Evolutionary conservation across 1,139 yeast genomes (phyloP), one percentile per base, ranked within the genome.

Genomic region (Blastobotrys petasosporus): DNA sequence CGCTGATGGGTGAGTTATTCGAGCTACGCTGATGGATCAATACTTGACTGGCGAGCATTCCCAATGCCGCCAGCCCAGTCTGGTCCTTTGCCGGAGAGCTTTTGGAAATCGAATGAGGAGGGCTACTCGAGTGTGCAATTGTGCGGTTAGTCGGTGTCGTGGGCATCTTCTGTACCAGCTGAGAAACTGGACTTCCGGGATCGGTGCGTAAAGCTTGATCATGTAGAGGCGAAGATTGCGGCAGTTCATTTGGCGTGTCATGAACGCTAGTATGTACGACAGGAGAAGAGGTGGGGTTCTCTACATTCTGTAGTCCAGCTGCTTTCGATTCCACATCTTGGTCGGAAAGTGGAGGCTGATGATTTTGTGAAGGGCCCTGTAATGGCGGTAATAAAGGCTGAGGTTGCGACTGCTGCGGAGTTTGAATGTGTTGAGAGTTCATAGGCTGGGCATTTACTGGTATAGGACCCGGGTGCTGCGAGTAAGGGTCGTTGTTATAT

Each of bases 41-140:
- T 3, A 61, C 68, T 51, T 65, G 68, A 49, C 60, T 57, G n/a
- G 68, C 68, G 41, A 64, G 54, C 49, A 64, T 49, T 30, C 65
- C 68, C 31, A 64, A 55, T 1, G 67, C 62, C 23, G 60, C 63
- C 38, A 64, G 44, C 4, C 54, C 55, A 44, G 39, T 44, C 37
- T 49, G 25, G 7, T 20, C 25, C 25, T 20, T 20, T 7, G 25
- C 25, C 4, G 25, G 25, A 4, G 25, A 20, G 25, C 25, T 20
- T 20, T 20, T 20, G 25, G 25, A 4, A 20, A 7, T 20, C 25
- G 25, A 20, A 20, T 20, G 25, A 20, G 25, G 7, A 4, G 25
- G 25, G 7, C 25, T 20, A 7, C 7, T 20, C 25, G 7, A 20
- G 7, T 20, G 25, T 20, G 25, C 25, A 20, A 20, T 20, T 20